Conservation (phyloP, 192 early-diverging fungal species). For the Podila verticillata region DNA sequence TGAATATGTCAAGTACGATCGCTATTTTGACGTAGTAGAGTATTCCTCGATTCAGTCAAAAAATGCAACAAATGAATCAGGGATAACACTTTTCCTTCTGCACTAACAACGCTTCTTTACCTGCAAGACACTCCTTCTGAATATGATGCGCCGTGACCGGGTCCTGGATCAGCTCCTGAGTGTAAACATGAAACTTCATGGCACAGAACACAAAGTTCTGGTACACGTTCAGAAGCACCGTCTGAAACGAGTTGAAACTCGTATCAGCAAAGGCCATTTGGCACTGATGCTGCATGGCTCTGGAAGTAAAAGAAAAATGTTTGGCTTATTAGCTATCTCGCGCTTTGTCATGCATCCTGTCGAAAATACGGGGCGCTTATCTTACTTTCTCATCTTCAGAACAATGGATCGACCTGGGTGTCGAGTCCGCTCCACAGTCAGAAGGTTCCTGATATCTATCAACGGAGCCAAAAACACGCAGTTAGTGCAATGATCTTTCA, state of each 20-base stretch:
- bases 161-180: constrained; percentile 29
- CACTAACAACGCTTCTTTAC: neutral
- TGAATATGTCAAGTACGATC: constrained; percentile 21
- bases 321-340: too few species aligned
- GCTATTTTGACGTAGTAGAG: neutral
- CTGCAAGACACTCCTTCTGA: neutral
- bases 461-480: neutral
- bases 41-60: too few species aligned
- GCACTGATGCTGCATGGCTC: constrained; percentile 68
- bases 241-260: constrained; percentile 64
- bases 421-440: constrained; percentile 23
- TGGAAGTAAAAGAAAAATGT: constrained; percentile 18
- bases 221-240: constrained; percentile 80
- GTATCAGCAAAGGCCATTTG: constrained; percentile 74
- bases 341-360: neutral
- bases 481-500: neutral
- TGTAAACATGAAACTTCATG: constrained; percentile 68
- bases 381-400: constrained; percentile 45
- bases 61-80: too few species aligned
- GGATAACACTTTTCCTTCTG: too few species aligned
- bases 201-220: constrained; percentile 79
- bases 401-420: constrained; percentile 35
- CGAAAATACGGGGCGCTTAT: neutral
- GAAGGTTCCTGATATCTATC: constrained; percentile 29
- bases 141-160: constrained; percentile 14